These are phyloP conservation scores for Somion occarium DNA, from an alignment of 1,284 basidiomycete genomes.

Conservation along the genomic window DNA sequence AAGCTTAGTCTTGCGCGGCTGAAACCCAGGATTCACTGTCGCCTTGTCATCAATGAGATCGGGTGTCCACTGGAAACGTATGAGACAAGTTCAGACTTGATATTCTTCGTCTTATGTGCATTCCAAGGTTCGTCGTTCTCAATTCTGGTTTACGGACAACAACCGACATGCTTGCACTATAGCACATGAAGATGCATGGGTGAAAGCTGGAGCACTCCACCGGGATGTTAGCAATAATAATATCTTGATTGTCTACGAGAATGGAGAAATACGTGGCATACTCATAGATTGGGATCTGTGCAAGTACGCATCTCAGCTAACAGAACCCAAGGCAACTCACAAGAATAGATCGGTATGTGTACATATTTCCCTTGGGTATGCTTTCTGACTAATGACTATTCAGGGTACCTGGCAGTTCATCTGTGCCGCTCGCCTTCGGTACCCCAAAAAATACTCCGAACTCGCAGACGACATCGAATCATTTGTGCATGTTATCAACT, in stretches of 20 bases:
- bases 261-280: not conserved
- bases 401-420: slow-evolving; percentile 7
- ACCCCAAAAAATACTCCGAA: slow-evolving; percentile 2
- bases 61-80: slow-evolving; percentile 3
- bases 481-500: slow-evolving; percentile 3
- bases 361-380: too few species aligned
- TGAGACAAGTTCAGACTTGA: not conserved
- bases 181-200: not conserved
- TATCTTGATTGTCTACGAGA: not conserved
- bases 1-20: not conserved
- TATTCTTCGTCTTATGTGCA: not conserved
- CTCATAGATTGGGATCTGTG: too few species aligned
- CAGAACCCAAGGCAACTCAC: too few species aligned
- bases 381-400: not conserved
- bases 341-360: too few species aligned
- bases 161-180: too few species aligned
- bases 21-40: not conserved
- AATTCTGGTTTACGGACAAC: too few species aligned
- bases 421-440: not conserved
- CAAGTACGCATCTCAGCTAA: not conserved
- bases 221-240: slow-evolving; percentile 2
- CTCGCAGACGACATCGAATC: slow-evolving; percentile 7
- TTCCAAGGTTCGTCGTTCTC: too few species aligned
- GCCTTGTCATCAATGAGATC: too few species aligned
- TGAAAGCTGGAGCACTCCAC: not conserved